phyloP scores from a whole-genome alignment of 2,329 filamentous ascomycete species.

The Aureobasidium sp. region DNA sequence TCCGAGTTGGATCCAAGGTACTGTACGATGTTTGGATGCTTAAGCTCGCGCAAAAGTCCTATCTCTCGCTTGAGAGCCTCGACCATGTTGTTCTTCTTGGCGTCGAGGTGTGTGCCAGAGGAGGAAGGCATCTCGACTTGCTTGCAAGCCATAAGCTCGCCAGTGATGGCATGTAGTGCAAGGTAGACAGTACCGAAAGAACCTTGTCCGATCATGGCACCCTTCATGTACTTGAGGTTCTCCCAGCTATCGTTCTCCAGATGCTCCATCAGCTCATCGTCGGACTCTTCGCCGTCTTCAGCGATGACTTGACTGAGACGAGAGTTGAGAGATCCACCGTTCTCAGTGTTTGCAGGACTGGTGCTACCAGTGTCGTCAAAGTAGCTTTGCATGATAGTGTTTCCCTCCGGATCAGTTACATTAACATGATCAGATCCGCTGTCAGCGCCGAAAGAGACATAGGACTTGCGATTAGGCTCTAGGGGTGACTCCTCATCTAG shows the following conservation, averaged over 20 bases:
- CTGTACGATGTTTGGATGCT: slow-evolving; percentile 95
- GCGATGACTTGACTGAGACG: slow-evolving; percentile 74
- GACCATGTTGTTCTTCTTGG: slow-evolving; percentile 96
- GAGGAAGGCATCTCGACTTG: slow-evolving; percentile 88
- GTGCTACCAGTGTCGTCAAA: slow-evolving; percentile 76
- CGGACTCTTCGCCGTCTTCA: slow-evolving; percentile 84
- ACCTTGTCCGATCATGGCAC: slow-evolving; percentile 90
- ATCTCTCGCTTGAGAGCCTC: slow-evolving; percentile 96
- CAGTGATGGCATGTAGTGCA: slow-evolving; percentile 88
- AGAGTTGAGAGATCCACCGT: slow-evolving; percentile 64
- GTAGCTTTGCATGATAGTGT: slow-evolving; percentile 65
- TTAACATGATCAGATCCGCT: slow-evolving; percentile 57
- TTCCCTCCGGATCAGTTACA: slow-evolving; percentile 69
- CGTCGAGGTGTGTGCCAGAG: slow-evolving; percentile 67
- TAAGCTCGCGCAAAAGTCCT: slow-evolving; percentile 81
- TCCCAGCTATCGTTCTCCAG: slow-evolving; percentile 89
- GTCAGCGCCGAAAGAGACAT: slow-evolving; percentile 74
- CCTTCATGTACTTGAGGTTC: slow-evolving; percentile 99
- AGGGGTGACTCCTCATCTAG: slow-evolving; percentile 82
- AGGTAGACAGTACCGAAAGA: slow-evolving; percentile 96
- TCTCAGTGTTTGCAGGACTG: slow-evolving; percentile 47
- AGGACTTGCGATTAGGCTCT: slow-evolving; percentile 88
- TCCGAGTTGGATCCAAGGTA: slow-evolving; percentile 94
- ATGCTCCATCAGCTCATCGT: slow-evolving; percentile 85
- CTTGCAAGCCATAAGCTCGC: slow-evolving; percentile 96